Conservation (phyloP, 2,329 filamentous ascomycete genomes). For the Echinosphaeria canescens region DNA sequence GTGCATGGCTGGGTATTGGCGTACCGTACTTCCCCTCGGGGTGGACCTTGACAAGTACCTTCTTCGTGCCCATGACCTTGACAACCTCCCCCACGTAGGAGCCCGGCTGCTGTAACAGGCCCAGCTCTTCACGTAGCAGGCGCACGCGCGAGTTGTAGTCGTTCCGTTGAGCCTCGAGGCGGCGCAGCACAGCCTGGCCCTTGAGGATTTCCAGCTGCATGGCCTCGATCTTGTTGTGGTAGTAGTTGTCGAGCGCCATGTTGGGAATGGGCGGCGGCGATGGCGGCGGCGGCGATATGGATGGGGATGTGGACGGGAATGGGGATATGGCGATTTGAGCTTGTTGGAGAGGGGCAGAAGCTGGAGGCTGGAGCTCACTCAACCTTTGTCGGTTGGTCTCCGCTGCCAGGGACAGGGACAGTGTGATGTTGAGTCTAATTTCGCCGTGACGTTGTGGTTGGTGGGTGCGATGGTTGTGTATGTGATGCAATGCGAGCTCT, state of each 20-base stretch:
- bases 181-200: slow-evolving; percentile 82
- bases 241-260: slow-evolving; percentile 99
- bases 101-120: slow-evolving; percentile 85
- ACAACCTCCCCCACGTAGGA: slow-evolving; percentile 99
- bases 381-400: too few relatives aligned
- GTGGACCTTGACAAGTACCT: slow-evolving; percentile 96
- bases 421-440: too few relatives aligned
- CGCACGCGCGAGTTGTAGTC: slow-evolving; percentile 98
- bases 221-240: slow-evolving; percentile 98
- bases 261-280: slow-evolving; percentile 17
- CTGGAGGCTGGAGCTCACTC: too few relatives aligned
- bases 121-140: slow-evolving; percentile 83
- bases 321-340: too few relatives aligned
- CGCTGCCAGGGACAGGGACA: too few relatives aligned
- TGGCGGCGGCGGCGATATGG: not conserved
- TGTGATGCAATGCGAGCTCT: too few relatives aligned
- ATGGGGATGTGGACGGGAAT: not conserved
- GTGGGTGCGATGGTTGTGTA: too few relatives aligned
- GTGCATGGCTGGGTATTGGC: slow-evolving; percentile 7
- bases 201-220: slow-evolving; percentile 99
- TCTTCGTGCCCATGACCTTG: slow-evolving; percentile 99
- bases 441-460: too few relatives aligned
- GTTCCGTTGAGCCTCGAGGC: slow-evolving; percentile 93
- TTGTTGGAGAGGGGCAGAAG: too few relatives aligned
- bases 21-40: slow-evolving; percentile 98